phyloP scores from a whole-genome alignment of 2,329 filamentous ascomycete genomes.

The Xylariaceae sp. region DNA sequence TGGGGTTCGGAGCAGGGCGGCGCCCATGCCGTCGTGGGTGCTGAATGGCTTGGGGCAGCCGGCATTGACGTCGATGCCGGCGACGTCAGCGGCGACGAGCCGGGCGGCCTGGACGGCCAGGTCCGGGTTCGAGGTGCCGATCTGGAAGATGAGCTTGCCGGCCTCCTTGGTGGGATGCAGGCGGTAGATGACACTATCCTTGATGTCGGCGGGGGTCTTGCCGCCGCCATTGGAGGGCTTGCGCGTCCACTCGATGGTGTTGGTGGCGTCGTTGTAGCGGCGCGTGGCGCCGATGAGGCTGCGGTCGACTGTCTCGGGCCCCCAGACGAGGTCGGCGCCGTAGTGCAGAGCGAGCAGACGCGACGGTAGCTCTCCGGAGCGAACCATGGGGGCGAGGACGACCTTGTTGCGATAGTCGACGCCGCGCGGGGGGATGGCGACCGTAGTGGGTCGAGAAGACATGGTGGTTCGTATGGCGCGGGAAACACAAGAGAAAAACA shows the following conservation, averaged over 20 bases:
- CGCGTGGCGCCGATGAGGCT: constrained; percentile 85
- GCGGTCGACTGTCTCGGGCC: constrained; percentile 89
- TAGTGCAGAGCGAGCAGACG: constrained; percentile 88
- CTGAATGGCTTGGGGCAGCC: constrained; percentile 98
- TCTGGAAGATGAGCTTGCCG: constrained; percentile 79
- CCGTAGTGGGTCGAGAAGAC: constrained; percentile 59
- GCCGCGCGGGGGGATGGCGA: constrained; percentile 82
- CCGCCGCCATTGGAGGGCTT: constrained; percentile 68
- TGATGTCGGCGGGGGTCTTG: constrained; percentile 53
- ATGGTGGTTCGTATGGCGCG: constrained; percentile 50
- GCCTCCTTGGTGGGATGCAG: constrained; percentile 76
- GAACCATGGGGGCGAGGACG: constrained; percentile 96
- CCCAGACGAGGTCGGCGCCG: constrained; percentile 96
- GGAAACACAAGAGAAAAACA: constrained; percentile 19
- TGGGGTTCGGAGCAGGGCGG: constrained; percentile 80
- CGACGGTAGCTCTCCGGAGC: constrained; percentile 92
- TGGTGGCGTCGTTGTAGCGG: constrained; percentile 70
- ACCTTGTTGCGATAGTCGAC: constrained; percentile 93
- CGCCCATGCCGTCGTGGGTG: constrained; percentile 91
- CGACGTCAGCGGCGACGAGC: constrained; percentile 81
- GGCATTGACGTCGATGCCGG: constrained; percentile 94
- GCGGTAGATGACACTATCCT: constrained; percentile 75
- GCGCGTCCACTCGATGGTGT: constrained; percentile 82
- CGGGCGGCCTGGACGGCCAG: constrained; percentile 81
- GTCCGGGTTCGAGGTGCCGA: constrained; percentile 82